phyloP scores from a whole-genome alignment of 2,329 filamentous ascomycete genomes.

The Colletotrichum eleusines region DNA sequence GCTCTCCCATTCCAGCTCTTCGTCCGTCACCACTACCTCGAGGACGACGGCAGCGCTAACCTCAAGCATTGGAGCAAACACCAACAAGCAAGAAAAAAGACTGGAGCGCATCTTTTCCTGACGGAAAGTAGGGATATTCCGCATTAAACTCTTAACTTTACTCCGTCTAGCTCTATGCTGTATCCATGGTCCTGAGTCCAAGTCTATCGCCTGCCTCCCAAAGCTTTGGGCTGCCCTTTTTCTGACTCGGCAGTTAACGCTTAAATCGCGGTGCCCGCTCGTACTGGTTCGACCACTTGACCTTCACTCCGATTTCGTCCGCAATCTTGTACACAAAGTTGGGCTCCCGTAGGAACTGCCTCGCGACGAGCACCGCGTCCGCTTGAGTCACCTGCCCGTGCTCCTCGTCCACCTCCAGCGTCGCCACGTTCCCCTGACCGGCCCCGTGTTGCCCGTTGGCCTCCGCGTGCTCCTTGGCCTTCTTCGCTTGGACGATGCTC shows the following conservation, averaged over 20 bases:
- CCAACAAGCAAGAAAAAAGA: neutral
- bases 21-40: neutral
- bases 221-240: slow-evolving; percentile 4
- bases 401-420: slow-evolving; percentile 56
- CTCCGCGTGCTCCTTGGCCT: slow-evolving; percentile 53
- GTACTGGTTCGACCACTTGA: slow-evolving; percentile 80
- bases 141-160: neutral
- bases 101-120: neutral
- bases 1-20: neutral
- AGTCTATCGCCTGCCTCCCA: neutral
- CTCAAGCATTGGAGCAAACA: neutral
- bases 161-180: neutral
- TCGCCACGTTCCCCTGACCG: slow-evolving; percentile 29
- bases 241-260: slow-evolving; percentile 35
- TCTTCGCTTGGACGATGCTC: slow-evolving; percentile 60
- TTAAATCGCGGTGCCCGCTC: slow-evolving; percentile 51
- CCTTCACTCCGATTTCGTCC: slow-evolving; percentile 76
- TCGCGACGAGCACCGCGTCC: slow-evolving; percentile 80
- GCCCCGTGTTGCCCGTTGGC: slow-evolving; percentile 49
- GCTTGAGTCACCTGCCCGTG: slow-evolving; percentile 58
- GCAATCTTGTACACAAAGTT: slow-evolving; percentile 81
- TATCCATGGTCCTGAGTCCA: neutral
- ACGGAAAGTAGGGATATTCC: neutral
- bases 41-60: neutral
- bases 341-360: slow-evolving; percentile 86